Evolutionary conservation across 768 basidiomycete genomes (phyloP), one percentile per base, ranked within the genome.

Genomic region (Leccinellum luteum): DNA sequence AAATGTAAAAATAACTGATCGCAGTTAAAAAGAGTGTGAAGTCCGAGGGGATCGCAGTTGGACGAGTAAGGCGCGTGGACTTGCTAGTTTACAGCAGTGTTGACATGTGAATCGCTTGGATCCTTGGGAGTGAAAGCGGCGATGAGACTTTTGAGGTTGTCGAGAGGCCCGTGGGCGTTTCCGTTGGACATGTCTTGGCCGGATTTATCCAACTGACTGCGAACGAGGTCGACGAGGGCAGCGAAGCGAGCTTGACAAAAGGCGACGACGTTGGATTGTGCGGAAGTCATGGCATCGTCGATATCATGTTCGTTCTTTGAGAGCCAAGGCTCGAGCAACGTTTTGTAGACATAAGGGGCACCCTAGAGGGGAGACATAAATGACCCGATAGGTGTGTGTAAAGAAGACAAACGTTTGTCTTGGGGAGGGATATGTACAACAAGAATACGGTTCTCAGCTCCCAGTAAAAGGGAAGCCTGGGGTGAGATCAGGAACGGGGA

Each of bases 401-500:
- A 10, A 31, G 49, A 25, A 41, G 32, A 72, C 74, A 49, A 56
- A 84, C 88, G 79, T 87, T 80, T 1, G 80, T 86, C 73, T 88
- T 86, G 7, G 87, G 87, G 17, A 90, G 79, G 9, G 86, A 73
- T 45, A 90, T 69, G 74, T 85, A 90, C 25, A 90, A 75, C 4
- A 90, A 67, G 67, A 89, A 83, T 4, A 84, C 23, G n/a, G 85
- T 87, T 63, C 88, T 84, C 52, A 82, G 47, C 65, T 90, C 89
- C 83, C 84, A 88, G 66, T 89, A 90, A 67, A 90, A 87, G 7
- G 89, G 88, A 43, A 90, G 64, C 88, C 88, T 88, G 53, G 6
- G n/a, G 41, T 19, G 56, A 43, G 54, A 54, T 69, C 32, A 66
- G 61, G 49, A 55, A 54, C 28, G 48, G 30, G 10, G 48, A 10